Evolutionary conservation across 176 grass and related monocot genomes (phyloP), one percentile per base, ranked within the genome.

Genomic region (Lolium multiflorum): DNA sequence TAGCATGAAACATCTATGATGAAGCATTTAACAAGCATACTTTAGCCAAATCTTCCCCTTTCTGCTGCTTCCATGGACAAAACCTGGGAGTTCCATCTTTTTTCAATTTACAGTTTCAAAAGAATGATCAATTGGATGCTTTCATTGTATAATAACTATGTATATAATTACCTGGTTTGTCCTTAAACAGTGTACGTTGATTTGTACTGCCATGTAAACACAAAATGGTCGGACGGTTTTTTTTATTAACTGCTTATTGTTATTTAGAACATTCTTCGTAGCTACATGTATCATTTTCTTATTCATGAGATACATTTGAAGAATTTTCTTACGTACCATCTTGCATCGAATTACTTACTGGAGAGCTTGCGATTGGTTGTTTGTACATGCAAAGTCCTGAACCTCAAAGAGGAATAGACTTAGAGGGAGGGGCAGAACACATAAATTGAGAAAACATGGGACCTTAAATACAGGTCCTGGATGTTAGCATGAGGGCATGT

Each of bases 221-320:
- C 70, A 25, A 48, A 48, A 49, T 73, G 12, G 71, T 48, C 5
- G 43, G 43, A 44, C 14, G 70, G 24, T 73, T 48, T 12, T 48
- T 12, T 48, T 73, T 1, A 4, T 71, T 10, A 6, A 22, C 41
- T 72, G n/a, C n/a, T 73, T 22, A 9, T 73, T 3, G 11, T 73
- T 73, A 49, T 48, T 48, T 73, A 21, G 41, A 73, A 48, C 44
- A 49, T 22, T 73, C 41, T 11, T 73, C 12, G 11, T 73, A 49
- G 21, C 41, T 24, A 49, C 46, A 49, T 12, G 41, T 25, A 25
- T 59, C 49, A 15, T 70, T 26, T 49, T 66, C 39, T 82, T 56
- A 75, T 43, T 57, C 7, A 22, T 79, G 22, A 49, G 82, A 74
- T 58, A 59, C 78, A 79, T 59, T 51, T 78, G 49, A 59, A 52